Percentiles rank a stretch among this genome's conserved stretches.
phyloP scores from a whole-genome alignment of 768 basidiomycete species.

The Podaxis carcinomalis region DNA sequence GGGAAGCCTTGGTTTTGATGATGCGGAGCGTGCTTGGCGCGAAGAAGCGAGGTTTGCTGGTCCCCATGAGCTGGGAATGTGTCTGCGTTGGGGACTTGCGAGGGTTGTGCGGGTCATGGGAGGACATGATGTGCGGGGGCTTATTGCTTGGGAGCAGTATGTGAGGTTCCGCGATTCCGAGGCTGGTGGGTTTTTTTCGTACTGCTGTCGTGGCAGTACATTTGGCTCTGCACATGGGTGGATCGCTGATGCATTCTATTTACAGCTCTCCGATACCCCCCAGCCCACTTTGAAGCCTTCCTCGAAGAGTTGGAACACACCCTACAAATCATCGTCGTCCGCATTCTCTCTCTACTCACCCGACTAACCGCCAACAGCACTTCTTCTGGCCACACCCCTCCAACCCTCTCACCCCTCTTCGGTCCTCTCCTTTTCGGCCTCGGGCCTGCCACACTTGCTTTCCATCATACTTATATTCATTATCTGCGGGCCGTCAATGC shows the following conservation, averaged over 20 bases:
- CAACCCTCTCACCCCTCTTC: conserved; percentile 85
- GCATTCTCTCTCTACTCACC: conserved; percentile 76
- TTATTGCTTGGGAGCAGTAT: conserved; percentile 85
- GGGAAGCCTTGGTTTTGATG: conserved; percentile 25
- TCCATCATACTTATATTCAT: conserved; percentile 46
- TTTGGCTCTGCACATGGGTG: too few species aligned
- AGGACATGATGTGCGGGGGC: conserved; percentile 73
- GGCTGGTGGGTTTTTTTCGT: conserved; percentile 52
- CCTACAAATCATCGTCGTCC: conserved; percentile 56
- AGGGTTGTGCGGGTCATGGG: conserved; percentile 68
- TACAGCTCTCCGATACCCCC: conserved; percentile 61
- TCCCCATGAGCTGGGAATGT: conserved; percentile 87
- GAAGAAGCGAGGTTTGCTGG: conserved; percentile 83
- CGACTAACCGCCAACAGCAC: conserved; percentile 81
- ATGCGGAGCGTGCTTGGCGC: conserved; percentile 57
- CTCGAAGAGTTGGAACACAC: conserved; percentile 48
- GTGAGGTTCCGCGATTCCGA: conserved; percentile 78
- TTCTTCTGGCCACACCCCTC: conserved; percentile 86
- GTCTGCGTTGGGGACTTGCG: conserved; percentile 88
- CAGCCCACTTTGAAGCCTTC: conserved; percentile 69
- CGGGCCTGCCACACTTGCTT: conserved; percentile 42
- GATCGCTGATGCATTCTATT: conserved; percentile 6
- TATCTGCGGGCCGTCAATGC: conserved; percentile 84
- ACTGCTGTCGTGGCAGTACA: conserved; percentile 5
- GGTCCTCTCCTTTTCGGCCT: conserved; percentile 89